A percentile compares a stretch with the other conserved stretches of the same genome.
phyloP scores from a whole-genome alignment of 1,139 yeast species.

The Protomyces gravidus region DNA sequence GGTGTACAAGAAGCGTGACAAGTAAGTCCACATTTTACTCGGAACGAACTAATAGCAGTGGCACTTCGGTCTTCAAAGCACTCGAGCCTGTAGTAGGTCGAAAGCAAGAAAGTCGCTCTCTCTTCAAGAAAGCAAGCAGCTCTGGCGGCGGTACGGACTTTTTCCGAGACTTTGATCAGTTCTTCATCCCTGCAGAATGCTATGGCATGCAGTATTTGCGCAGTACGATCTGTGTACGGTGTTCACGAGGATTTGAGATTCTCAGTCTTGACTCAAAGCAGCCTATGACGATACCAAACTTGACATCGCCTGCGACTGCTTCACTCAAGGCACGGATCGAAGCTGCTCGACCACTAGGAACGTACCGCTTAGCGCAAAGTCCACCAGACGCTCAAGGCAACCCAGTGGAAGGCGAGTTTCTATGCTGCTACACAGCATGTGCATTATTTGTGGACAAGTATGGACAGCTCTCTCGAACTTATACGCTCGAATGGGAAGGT shows the following conservation, averaged over 20 bases:
- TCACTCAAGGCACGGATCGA: constrained; percentile 27
- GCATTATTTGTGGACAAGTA: constrained; percentile 65
- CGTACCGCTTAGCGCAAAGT: constrained; percentile 51
- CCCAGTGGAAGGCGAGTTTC: constrained; percentile 48
- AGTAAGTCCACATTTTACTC: constrained; percentile 1
- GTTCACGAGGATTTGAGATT: constrained; percentile 65
- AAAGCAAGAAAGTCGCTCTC: constrained; percentile 8
- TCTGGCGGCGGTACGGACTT: constrained; percentile 37
- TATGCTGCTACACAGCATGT: constrained; percentile 67
- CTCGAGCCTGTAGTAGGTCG: constrained; percentile 47
- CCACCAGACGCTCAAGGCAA: background rate
- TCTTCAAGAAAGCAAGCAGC: constrained; percentile 4
- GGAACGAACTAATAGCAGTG: constrained; percentile 2
- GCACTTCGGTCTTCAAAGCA: constrained; percentile 40
- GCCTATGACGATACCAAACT: constrained; percentile 54
- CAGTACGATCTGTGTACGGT: constrained; percentile 56
- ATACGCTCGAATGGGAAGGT: constrained; percentile 60
- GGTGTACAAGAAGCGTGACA: constrained; percentile 40
- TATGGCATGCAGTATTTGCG: constrained; percentile 44
- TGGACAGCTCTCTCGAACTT: constrained; percentile 58
- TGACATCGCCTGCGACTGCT: constrained; percentile 15
- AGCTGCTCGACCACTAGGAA: constrained; percentile 51
- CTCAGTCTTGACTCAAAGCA: constrained; percentile 57
- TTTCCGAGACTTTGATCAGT: constrained; percentile 42
- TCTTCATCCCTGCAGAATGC: constrained; percentile 40